These are phyloP conservation scores for Sutorius eximius DNA, from an alignment of 1,284 basidiomycete species.

Conservation along the genomic window DNA sequence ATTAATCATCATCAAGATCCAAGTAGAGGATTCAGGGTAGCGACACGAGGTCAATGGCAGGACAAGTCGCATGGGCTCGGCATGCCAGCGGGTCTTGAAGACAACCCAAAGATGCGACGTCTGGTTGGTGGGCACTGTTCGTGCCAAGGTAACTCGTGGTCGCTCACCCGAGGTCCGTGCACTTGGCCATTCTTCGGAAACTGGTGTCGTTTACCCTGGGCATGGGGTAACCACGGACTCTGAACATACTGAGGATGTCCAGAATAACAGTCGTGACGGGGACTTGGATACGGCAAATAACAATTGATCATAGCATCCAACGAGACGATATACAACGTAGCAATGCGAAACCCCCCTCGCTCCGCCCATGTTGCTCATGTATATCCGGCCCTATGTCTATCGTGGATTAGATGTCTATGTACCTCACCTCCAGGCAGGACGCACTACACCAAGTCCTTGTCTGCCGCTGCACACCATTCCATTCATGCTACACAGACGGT, in stretches of 20 bases:
- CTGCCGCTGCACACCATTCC: neutral
- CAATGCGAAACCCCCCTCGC: constrained; percentile 5
- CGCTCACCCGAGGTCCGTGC: neutral
- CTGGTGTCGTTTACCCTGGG: neutral
- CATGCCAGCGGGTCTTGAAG: too few species aligned
- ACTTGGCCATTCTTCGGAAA: neutral
- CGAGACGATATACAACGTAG: constrained; percentile 17
- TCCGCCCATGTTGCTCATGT: constrained; percentile 6
- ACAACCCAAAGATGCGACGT: too few species aligned
- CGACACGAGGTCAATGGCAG: too few species aligned
- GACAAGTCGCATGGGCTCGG: too few species aligned
- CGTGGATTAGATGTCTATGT: constrained; percentile 20
- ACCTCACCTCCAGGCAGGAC: constrained; percentile 7
- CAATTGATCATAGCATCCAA: constrained; percentile 25
- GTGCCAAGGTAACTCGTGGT: too few species aligned
- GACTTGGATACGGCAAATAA: neutral
- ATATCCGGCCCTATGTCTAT: constrained; percentile 15
- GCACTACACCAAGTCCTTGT: constrained; percentile 1
- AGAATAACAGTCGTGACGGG: too few species aligned
- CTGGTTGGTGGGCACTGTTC: too few species aligned
- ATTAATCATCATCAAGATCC: too few species aligned
- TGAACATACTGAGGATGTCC: too few species aligned
- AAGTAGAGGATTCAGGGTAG: too few species aligned
- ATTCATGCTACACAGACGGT: neutral
- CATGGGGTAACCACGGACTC: too few species aligned